Base-by-base conservation (phyloP, 768 basidiomycete species). In the Amanita phalloides region DNA sequence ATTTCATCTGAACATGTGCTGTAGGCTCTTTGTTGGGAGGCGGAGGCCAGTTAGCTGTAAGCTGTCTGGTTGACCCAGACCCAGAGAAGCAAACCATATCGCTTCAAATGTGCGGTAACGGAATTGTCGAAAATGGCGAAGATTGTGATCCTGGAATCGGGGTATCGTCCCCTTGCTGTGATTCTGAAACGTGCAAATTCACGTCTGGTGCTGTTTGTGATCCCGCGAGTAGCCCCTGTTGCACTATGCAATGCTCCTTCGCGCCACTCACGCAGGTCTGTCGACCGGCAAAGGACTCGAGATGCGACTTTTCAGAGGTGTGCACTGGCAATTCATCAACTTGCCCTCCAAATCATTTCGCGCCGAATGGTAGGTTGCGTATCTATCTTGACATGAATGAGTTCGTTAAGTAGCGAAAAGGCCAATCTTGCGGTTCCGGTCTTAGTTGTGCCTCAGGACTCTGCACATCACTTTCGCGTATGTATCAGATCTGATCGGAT, bases 111-210 rank as follows among this genome's bases (percentile, higher is more conserved):
- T 87, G 84, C 60, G 85, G 87, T 25, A 90, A 90, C 64, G 88
- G 88, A 46, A 89, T 90, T 55, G 81, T 88, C 48, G 87, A 89
- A 62, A 63, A 59, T 0, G 90, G 88, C 28, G 91, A 95, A 68
- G 86, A 93, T 36, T 93, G 91, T 62, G 90, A 95, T 65, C 90
- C 90, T 0, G 86, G 86, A 28, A 58, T 62, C 33, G 82, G 79
- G 49, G 61, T 71, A 9, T 68, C 70, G 39, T 81, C 81, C 4
- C 66, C 74, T 2, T 93, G 90, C 68, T 93, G 90, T 70, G 79
- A 93, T 65, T 56, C 77, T 3, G 58, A 68, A 20, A 84, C 82
- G 8, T 90, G 87, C 72, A 87, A 87, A 66, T 88, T 91, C 72
- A 76, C 62, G 45, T 56, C 65, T 23, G 79, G 78, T 28, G 84